Evolutionary conservation across 1,284 basidiomycete species (phyloP).

Genomic region (Golubevia pallescens): DNA sequence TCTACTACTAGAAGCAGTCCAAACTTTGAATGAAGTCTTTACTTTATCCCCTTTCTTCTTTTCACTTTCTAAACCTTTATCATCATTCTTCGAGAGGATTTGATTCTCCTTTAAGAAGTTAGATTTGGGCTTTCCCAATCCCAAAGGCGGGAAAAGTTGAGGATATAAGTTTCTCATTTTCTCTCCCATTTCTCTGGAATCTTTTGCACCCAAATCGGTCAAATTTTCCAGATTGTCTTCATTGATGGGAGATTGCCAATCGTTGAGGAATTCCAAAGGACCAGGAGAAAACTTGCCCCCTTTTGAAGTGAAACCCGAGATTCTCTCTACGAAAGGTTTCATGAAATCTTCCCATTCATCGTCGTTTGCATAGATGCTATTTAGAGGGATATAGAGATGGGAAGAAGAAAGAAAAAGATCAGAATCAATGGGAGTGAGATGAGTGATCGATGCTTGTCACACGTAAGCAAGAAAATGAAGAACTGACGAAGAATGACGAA

Average conservation of each 20-base stretch:
- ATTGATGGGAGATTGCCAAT: slow-evolving; percentile 68
- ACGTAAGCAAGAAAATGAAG: too few species aligned
- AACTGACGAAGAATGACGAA: slow-evolving; percentile 57
- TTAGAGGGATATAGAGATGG: too few species aligned
- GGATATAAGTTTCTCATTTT: slow-evolving; percentile 63
- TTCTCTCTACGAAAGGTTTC: slow-evolving; percentile 65
- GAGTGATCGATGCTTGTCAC: too few species aligned
- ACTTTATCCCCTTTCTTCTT: slow-evolving; percentile 5
- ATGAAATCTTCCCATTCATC: slow-evolving; percentile 66
- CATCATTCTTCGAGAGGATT: too few species aligned
- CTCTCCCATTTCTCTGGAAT: slow-evolving; percentile 64
- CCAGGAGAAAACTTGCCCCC: neutral
- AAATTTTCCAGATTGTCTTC: slow-evolving; percentile 79
- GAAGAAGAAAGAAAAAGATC: too few species aligned
- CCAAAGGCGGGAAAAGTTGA: slow-evolving; percentile 64
- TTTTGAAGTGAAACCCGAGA: neutral
- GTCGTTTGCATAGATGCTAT: slow-evolving; percentile 65
- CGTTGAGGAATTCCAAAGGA: slow-evolving; percentile 63
- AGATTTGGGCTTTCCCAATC: too few species aligned
- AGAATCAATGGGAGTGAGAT: too few species aligned
- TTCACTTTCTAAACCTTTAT: too few species aligned
- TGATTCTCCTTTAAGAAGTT: too few species aligned
- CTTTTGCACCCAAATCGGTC: slow-evolving; percentile 63
- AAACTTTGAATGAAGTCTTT: slow-evolving; percentile 39
- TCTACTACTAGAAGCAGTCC: slow-evolving; percentile 65